These are phyloP conservation scores for Yamadazyma oceani DNA, from an alignment of 1,139 yeast species.

Conservation along the genomic window DNA sequence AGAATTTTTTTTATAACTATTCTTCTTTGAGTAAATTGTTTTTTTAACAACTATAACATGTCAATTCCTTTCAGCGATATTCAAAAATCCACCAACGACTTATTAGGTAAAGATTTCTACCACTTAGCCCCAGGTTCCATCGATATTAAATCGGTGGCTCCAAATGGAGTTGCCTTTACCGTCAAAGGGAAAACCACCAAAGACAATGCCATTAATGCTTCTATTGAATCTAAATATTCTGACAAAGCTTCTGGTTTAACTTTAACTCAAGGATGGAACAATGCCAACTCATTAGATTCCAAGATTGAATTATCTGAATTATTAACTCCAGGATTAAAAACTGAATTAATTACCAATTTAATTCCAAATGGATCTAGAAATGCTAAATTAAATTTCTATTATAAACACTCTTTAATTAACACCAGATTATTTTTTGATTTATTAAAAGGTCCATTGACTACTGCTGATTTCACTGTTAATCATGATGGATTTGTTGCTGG, in stretches of 20 bases:
- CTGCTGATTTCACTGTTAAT: constrained; percentile 93
- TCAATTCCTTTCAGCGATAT: constrained; percentile 78
- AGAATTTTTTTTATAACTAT: neutral
- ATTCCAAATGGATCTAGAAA: constrained; percentile 87
- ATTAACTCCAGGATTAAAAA: constrained; percentile 92
- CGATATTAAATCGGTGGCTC: constrained; percentile 90
- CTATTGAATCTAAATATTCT: constrained; percentile 87
- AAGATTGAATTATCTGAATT: constrained; percentile 91
- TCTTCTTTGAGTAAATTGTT: neutral
- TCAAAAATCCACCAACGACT: constrained; percentile 86
- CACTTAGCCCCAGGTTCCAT: constrained; percentile 85
- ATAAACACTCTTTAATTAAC: constrained; percentile 89
- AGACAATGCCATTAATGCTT: constrained; percentile 83
- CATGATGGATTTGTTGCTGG: constrained; percentile 98
- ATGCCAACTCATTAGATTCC: constrained; percentile 88
- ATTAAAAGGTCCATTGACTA: constrained; percentile 92
- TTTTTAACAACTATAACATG: constrained; percentile 8
- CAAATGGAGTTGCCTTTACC: constrained; percentile 94
- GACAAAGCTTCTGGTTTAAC: constrained; percentile 95
- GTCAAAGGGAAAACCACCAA: constrained; percentile 90
- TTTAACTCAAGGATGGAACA: constrained; percentile 97
- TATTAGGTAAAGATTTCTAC: constrained; percentile 89
- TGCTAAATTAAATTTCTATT: constrained; percentile 89
- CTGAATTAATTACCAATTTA: constrained; percentile 86
- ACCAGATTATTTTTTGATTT: constrained; percentile 95